Conservation (phyloP, 306 rosid genomes). For the Carpinus fangiana region DNA sequence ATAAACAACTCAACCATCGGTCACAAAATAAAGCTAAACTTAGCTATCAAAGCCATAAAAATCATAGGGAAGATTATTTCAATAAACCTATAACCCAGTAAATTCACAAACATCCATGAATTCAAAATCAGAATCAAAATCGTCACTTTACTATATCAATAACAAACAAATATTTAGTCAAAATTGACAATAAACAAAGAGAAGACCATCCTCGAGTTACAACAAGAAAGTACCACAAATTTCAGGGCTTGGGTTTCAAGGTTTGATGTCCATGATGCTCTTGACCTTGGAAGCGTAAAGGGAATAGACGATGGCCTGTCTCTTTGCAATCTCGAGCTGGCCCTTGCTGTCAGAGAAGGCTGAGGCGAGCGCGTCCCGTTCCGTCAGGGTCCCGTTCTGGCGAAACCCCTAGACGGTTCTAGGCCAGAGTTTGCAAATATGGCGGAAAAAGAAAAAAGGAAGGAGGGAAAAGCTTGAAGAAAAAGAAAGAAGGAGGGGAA, state of each 20-base stretch:
- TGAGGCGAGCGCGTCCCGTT: constrained; percentile 36
- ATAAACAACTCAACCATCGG: not conserved
- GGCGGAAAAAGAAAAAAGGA: too few relatives aligned
- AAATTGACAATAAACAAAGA: too few relatives aligned
- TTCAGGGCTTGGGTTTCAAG: too few relatives aligned
- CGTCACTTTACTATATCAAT: not conserved
- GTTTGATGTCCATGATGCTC: constrained; percentile 64
- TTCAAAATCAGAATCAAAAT: not conserved
- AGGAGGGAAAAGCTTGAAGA: too few relatives aligned
- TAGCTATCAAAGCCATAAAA: not conserved
- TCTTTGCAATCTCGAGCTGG: constrained; percentile 57
- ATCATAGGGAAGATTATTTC: not conserved
- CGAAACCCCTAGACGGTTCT: constrained; percentile 66
- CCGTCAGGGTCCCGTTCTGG: constrained; percentile 49
- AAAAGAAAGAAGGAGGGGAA: too few relatives aligned
- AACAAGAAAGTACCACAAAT: too few relatives aligned
- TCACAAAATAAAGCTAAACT: not conserved
- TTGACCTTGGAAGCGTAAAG: constrained; percentile 60
- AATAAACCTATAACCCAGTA: not conserved
- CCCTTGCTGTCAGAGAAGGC: constrained; percentile 48
- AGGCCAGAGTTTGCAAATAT: too few relatives aligned
- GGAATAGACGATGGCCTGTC: constrained; percentile 63
- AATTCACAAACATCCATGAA: not conserved
- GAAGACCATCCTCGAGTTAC: too few relatives aligned
- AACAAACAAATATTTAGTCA: not conserved